Percentiles rank a stretch among this genome's conserved stretches.
These are phyloP conservation scores for Logfia minima DNA, from an alignment of 129 eudicot genomes.

Conservation along the genomic window DNA sequence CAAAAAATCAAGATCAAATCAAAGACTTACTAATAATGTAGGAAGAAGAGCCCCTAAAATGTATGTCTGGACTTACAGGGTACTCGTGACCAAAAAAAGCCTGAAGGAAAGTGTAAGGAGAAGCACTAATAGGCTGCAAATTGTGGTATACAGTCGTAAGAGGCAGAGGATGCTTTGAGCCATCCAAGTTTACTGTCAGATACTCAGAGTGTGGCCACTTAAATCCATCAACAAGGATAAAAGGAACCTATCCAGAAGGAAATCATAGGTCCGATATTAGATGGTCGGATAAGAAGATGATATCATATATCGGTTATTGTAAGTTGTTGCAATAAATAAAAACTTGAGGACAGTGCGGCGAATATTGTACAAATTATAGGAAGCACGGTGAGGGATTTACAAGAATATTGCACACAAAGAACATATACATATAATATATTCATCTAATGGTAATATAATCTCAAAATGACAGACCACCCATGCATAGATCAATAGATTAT, in stretches of 20 bases:
- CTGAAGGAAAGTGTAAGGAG: conserved; percentile 89
- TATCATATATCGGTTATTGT: not conserved
- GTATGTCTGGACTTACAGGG: conserved; percentile 56
- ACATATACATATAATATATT: not conserved
- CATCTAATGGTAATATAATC: not conserved
- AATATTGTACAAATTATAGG: not conserved
- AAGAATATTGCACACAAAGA: not conserved
- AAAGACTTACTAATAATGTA: conserved; percentile 4
- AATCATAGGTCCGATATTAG: conserved; percentile 10
- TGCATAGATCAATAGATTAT: conserved; percentile 10
- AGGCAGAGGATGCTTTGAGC: conserved; percentile 82
- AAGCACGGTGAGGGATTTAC: not conserved
- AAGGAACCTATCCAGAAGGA: conserved; percentile 63
- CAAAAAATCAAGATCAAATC: conserved; percentile 17
- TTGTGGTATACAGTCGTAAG: conserved; percentile 81
- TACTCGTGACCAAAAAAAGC: conserved; percentile 79
- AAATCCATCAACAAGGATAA: conserved; percentile 74
- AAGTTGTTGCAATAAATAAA: not conserved
- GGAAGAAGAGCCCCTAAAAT: conserved; percentile 8
- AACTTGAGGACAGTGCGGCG: not conserved
- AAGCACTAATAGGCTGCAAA: conserved; percentile 77
- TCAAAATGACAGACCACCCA: not conserved
- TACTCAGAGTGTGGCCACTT: conserved; percentile 65
- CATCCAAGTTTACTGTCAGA: conserved; percentile 78
- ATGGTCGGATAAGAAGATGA: not conserved